Base-by-base conservation (phyloP, 1,284 basidiomycete species). In the Malassezia sp. region DNA sequence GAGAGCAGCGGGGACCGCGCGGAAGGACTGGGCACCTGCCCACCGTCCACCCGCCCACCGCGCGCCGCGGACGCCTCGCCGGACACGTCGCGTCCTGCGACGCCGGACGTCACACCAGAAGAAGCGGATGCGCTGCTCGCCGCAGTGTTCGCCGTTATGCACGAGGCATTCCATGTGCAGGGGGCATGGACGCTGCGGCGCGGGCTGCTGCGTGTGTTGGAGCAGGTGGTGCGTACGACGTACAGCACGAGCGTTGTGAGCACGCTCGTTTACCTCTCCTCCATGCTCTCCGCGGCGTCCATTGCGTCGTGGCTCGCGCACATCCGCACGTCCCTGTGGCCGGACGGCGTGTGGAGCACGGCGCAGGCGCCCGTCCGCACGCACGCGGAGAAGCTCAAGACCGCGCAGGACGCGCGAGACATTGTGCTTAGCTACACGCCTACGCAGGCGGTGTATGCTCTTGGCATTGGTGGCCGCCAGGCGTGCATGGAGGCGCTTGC, bases 151-250 rank as follows among this genome's bases (percentile, higher is more conserved):
- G 61, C 61, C 9, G 66, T 71, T 9, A 60, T 64, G 2, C 61
- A 71, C 39, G 68, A 71, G 41, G 70, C 70, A 2, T 68, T 71
- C 42, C 61, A 67, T 39, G 54, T 71, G 35, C 59, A 66, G 32
- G 67, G 63, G 28, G 59, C 56, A 1, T 71, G 70, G 70, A 69
- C 63, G 15, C 31, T 71, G 30, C 60, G 63, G 9, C 54, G 67
- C 11, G 70, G 70, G 21, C 62, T 71, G 53, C 50, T 71, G 44
- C 60, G 64, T 12, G 58, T 71, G 12, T 52, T 71, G 8, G 67
- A 71, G 46, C 64, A 67, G 30, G 54, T 71, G 8, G 54, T 71
- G 4, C 55, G 68, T 5, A 64, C 69, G 23, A 61, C 58, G 6
- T 71, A 71, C 46, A 53, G 59, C 14, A 38, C 49, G 8, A 60